Base-by-base conservation (phyloP, 2,329 filamentous ascomycete genomes). In the Diaporthe sp. region DNA sequence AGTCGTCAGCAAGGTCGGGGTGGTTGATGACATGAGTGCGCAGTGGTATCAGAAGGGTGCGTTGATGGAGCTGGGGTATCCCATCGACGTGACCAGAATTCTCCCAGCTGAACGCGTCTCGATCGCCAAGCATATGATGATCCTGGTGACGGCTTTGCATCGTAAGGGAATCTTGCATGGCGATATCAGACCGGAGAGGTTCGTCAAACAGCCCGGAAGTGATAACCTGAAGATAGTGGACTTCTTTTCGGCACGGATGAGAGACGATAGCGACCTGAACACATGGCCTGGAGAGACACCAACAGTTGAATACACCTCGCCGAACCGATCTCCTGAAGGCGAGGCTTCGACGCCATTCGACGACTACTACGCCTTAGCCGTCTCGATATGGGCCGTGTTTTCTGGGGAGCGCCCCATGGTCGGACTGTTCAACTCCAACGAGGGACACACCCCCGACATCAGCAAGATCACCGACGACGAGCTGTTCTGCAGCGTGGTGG, bases 11-110 rank as follows among this genome's bases (percentile, higher is more conserved):
- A 74, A 61, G 55, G 44, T 71, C n/a, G 72, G 72, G 15, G 67
- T 71, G n/a, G 72, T 74, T 13, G 72, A 74, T n/a, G 63, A 74
- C 57, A 58, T 74, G 44, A 74, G 72, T 17, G 68, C 72, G 17
- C 72, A 58, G 25, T 74, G 72, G 72, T 74, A 74, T 31, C 72
- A 74, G 31, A 71, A 71, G 39, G 72, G 72, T 12, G 72, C 55
- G 15, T 31, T 74, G 53, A 44, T 74, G 58, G 71, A 55, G 39
- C 25, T 71, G n/a, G 63, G 63, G n/a, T 39, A 51, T 44, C 63
- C 63, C 37, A 13, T 74, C 28, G 63, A 71, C n/a, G 53, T 74
- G 25, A 44, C 72, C 12, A 53, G 12, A 8, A 74, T 74, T 15
- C 61, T 71, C 20, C 72, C 53, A 57, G 72, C 61, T 20, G 72